These are phyloP conservation scores for Blastobotrys ciferrii DNA, from an alignment of 1,139 yeast genomes.

Conservation along the genomic window DNA sequence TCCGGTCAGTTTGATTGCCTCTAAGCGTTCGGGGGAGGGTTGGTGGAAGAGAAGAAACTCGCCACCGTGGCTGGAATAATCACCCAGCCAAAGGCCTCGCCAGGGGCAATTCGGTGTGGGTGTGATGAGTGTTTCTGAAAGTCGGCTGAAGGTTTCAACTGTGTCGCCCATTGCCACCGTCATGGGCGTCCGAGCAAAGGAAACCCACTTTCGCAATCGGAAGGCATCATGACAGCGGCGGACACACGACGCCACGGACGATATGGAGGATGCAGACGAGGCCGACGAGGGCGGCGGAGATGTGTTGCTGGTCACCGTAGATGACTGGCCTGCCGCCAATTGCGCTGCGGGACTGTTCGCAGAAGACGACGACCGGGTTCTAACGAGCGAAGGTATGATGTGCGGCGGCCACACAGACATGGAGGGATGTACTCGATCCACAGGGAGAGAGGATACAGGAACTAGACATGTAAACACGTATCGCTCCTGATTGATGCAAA, in stretches of 20 bases:
- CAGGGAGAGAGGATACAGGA: conserved; percentile 22
- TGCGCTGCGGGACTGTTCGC: conserved; percentile 13
- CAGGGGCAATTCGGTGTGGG: conserved; percentile 20
- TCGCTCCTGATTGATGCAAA: conserved; percentile 9
- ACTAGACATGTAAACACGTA: conserved; percentile 17
- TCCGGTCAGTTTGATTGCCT: conserved; percentile 35
- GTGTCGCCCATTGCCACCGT: conserved; percentile 23
- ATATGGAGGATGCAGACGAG: conserved; percentile 1
- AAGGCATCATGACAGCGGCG: conserved; percentile 17
- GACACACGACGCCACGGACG: background rate
- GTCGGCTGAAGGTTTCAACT: conserved; percentile 20
- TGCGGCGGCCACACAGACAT: conserved; percentile 32
- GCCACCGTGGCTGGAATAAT: conserved; percentile 25
- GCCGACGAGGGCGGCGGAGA: conserved; percentile 5
- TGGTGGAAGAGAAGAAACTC: conserved; percentile 30
- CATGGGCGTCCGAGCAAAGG: conserved; percentile 16
- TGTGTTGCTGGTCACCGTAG: no score
- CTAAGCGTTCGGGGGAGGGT: conserved; percentile 25
- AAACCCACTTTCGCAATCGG: conserved; percentile 23
- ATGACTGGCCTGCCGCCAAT: conserved; percentile 13
- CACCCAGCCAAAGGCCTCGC: conserved; percentile 33
- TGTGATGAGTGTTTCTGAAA: conserved; percentile 13
- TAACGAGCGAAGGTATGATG: conserved; percentile 23
- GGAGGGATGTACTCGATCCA: conserved; percentile 22
- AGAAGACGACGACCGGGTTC: conserved; percentile 20